Percentiles rank a stretch among this genome's conserved stretches.
phyloP scores from a whole-genome alignment of 2,329 filamentous ascomycete genomes.

The Penicillium expansum region DNA sequence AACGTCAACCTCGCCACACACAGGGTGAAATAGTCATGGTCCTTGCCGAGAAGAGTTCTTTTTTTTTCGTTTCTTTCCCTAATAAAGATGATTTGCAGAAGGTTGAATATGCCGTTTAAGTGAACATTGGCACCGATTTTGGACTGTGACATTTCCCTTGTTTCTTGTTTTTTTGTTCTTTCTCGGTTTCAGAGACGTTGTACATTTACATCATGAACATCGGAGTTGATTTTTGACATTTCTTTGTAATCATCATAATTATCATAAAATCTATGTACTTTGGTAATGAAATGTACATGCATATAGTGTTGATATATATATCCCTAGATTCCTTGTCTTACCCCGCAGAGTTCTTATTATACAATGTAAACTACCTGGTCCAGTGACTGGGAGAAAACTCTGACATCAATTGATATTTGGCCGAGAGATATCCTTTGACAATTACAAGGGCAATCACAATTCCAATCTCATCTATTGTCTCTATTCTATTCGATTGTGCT shows the following conservation, averaged over 20 bases:
- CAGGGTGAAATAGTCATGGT: background rate
- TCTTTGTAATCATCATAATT: no score
- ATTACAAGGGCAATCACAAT: background rate
- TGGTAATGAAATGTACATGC: background rate
- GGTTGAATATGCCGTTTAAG: background rate
- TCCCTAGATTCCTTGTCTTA: slow-evolving; percentile 11
- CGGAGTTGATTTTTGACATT: background rate
- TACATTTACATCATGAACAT: background rate
- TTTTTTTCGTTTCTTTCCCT: background rate
- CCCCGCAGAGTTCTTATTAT: slow-evolving; percentile 31
- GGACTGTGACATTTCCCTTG: background rate
- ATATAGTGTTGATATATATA: background rate
- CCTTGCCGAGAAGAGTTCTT: background rate
- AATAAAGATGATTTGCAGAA: background rate
- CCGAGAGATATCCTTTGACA: background rate
- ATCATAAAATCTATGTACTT: background rate
- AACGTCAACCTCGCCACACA: slow-evolving; percentile 26
- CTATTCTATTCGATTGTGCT: background rate
- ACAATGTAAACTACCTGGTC: slow-evolving; percentile 22
- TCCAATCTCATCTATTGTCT: background rate
- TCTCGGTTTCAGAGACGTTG: background rate
- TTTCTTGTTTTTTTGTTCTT: no score
- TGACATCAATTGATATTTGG: background rate
- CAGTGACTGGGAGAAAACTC: slow-evolving; percentile 1
- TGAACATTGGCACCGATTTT: background rate